Conservation (phyloP, 345 rosid species). For the Salix dunnii region DNA sequence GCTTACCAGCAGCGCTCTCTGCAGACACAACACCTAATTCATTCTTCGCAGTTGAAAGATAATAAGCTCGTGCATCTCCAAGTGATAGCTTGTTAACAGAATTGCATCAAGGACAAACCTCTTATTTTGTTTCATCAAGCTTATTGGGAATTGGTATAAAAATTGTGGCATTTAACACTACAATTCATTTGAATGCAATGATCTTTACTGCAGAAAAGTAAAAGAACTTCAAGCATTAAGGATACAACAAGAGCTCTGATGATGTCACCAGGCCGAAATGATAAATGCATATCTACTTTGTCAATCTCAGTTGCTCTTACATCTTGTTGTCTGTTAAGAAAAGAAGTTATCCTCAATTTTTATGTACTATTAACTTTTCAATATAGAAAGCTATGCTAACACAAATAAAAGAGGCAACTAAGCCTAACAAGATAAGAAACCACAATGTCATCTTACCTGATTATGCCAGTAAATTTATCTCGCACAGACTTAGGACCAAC, state of each 20-base stretch:
- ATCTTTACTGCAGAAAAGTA: neutral
- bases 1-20: slow-evolving; percentile 74
- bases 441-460: slow-evolving; percentile 41
- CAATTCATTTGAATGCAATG: neutral
- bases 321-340: slow-evolving; percentile 73
- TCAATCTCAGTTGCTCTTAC: slow-evolving; percentile 92
- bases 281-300: slow-evolving; percentile 79
- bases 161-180: neutral
- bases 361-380: neutral
- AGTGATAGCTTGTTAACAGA: slow-evolving; percentile 61
- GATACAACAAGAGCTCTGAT: slow-evolving; percentile 90
- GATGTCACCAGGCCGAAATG: slow-evolving; percentile 83
- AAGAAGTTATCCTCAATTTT: neutral
- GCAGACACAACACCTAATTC: slow-evolving; percentile 92
- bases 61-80: slow-evolving; percentile 94
- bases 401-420: neutral
- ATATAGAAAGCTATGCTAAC: neutral
- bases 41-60: slow-evolving; percentile 82
- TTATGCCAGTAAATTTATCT: slow-evolving; percentile 79
- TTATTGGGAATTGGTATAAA: neutral
- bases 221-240: slow-evolving; percentile 30
- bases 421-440: neutral
- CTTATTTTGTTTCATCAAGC: neutral
- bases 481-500: slow-evolving; percentile 70
- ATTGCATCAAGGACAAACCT: slow-evolving; percentile 20